phyloP scores from a whole-genome alignment of 208 protist species.

The Zelonia costaricensis region DNA sequence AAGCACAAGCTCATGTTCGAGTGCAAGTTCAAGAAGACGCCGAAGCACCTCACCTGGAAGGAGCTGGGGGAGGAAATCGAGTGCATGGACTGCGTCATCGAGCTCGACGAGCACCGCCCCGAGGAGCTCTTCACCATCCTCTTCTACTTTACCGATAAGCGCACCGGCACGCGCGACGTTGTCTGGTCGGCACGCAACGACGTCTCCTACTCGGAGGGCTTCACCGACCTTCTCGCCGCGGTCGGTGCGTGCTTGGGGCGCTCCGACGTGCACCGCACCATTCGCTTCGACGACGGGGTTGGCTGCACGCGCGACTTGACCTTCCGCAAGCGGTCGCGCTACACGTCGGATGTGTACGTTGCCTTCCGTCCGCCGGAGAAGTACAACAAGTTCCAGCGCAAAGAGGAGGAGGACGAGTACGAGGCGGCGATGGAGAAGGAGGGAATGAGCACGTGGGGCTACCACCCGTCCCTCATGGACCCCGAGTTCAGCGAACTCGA shows the following conservation, averaged over 20 bases:
- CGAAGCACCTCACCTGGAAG: slow-evolving; percentile 88
- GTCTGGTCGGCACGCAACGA: slow-evolving; percentile 85
- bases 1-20: slow-evolving; percentile 92
- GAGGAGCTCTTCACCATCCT: slow-evolving; percentile 88
- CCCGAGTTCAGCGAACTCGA: slow-evolving; percentile 83
- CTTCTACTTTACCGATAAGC: slow-evolving; percentile 85
- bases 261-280: slow-evolving; percentile 85
- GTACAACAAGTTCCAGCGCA: slow-evolving; percentile 85
- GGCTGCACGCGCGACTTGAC: slow-evolving; percentile 75
- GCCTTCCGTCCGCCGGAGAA: slow-evolving; percentile 76
- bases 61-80: slow-evolving; percentile 89
- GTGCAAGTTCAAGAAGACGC: slow-evolving; percentile 85
- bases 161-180: slow-evolving; percentile 65
- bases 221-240: slow-evolving; percentile 84
- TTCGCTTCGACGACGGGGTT: slow-evolving; percentile 85
- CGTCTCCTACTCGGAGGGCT: slow-evolving; percentile 80
- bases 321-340: slow-evolving; percentile 82
- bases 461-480: slow-evolving; percentile 84
- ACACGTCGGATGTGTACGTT: slow-evolving; percentile 83
- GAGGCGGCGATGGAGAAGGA: slow-evolving; percentile 63
- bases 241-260: slow-evolving; percentile 81
- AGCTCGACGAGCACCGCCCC: slow-evolving; percentile 84
- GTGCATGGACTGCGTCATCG: slow-evolving; percentile 88
- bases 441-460: slow-evolving; percentile 88
- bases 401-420: slow-evolving; percentile 79